Evolutionary conservation across 2,329 filamentous ascomycete species (phyloP).

Genomic region (Elsinoe australis): DNA sequence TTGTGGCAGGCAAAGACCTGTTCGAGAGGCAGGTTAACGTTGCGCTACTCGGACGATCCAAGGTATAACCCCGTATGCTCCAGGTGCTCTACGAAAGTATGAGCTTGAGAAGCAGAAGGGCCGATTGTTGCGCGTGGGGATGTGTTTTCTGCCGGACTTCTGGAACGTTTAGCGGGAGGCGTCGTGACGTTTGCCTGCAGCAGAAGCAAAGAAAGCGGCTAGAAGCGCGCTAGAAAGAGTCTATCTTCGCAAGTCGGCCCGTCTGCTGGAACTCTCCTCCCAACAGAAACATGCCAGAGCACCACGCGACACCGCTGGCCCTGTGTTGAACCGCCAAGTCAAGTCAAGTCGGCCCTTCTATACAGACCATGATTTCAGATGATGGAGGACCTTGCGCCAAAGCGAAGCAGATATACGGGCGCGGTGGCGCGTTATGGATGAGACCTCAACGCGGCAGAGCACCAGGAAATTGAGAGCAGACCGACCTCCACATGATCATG

Average conservation of each 20-base stretch:
- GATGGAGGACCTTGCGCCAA: no score
- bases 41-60: neutral
- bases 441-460: no score
- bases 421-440: no score
- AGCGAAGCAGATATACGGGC: no score
- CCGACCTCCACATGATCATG: no score
- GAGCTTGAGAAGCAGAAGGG: neutral
- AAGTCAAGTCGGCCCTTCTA: no score
- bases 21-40: neutral
- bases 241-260: neutral
- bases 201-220: neutral
- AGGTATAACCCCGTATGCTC: conserved; percentile 2
- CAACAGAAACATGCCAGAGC: conserved; percentile 14
- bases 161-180: neutral
- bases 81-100: conserved; percentile 2
- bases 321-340: no score
- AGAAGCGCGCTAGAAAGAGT: conserved; percentile 10
- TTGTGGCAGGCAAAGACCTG: neutral
- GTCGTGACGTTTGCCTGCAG: conserved; percentile 7
- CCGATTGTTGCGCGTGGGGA: neutral
- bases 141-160: conserved; percentile 1
- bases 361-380: no score
- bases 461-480: no score
- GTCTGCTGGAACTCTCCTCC: neutral
- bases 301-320: no score